phyloP scores from a whole-genome alignment of 495 filamentous ascomycete species.

The Cercophora newfieldiana region DNA sequence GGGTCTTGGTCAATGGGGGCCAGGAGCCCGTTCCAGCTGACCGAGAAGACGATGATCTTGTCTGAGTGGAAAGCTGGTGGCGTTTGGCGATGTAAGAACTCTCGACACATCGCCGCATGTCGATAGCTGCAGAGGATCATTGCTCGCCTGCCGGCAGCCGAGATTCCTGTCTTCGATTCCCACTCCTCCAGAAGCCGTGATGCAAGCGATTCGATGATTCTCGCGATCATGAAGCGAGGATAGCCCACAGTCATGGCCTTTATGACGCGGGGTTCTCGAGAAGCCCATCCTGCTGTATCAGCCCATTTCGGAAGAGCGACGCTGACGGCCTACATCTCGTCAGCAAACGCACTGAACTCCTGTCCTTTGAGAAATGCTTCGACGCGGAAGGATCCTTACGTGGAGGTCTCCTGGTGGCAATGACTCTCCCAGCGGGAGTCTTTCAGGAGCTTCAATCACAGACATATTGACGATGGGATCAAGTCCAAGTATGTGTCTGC shows the following conservation, averaged over 20 bases:
- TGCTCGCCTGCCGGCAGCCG: neutral
- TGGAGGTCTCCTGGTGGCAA: conserved; percentile 24
- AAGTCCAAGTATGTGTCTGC: neutral
- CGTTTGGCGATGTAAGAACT: neutral
- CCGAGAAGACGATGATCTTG: conserved; percentile 1
- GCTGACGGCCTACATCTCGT: conserved; percentile 25
- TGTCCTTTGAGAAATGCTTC: no score
- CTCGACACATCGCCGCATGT: neutral
- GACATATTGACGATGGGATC: neutral
- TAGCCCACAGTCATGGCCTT: conserved; percentile 29
- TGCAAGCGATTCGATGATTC: conserved; percentile 17
- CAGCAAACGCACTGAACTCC: neutral
- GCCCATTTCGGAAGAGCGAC: conserved; percentile 34
- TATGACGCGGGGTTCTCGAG: conserved; percentile 23
- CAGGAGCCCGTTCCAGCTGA: conserved; percentile 18
- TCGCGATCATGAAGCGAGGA: conserved; percentile 31
- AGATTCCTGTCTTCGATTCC: neutral
- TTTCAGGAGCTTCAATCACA: conserved; percentile 16
- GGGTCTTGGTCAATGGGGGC: neutral
- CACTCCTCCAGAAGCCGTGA: neutral
- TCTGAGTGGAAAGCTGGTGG: neutral
- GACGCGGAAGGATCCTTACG: conserved; percentile 15
- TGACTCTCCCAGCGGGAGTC: conserved; percentile 13
- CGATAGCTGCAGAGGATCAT: neutral
- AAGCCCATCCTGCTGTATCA: conserved; percentile 32